Evolutionary conservation across 2,329 filamentous ascomycete genomes (phyloP).

Genomic region (Canariomyces notabilis): DNA sequence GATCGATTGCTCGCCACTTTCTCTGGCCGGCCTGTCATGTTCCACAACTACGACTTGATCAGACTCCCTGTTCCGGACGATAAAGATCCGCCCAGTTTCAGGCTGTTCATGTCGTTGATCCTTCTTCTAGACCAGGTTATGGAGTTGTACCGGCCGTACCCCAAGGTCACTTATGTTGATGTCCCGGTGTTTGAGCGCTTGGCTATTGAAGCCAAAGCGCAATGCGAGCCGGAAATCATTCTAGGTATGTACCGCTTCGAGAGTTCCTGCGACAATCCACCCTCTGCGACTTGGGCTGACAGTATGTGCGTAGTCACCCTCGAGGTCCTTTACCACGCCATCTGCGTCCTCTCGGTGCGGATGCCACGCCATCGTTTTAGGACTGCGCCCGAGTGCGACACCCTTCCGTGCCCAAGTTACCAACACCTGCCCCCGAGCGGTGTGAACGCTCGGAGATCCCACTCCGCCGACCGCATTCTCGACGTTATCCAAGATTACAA

Average conservation of each 20-base stretch:
- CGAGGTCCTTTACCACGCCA: constrained; percentile 59
- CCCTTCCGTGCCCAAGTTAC: constrained; percentile 34
- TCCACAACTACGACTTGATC: constrained; percentile 57
- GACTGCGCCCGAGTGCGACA: constrained; percentile 28
- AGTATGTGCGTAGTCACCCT: constrained; percentile 43
- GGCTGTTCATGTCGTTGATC: constrained; percentile 51
- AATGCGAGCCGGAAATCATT: constrained; percentile 43
- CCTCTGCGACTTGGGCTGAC: not conserved
- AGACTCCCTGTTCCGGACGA: constrained; percentile 48
- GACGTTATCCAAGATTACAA: constrained; percentile 49
- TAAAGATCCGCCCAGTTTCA: constrained; percentile 50
- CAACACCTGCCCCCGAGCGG: constrained; percentile 40
- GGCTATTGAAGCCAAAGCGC: constrained; percentile 50
- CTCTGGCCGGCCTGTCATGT: constrained; percentile 54
- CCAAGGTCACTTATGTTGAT: constrained; percentile 46
- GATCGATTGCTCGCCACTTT: constrained; percentile 56
- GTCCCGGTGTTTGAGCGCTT: constrained; percentile 54
- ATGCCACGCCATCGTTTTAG: constrained; percentile 34
- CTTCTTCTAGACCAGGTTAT: constrained; percentile 55
- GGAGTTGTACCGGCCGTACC: constrained; percentile 53
- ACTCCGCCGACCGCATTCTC: constrained; percentile 54
- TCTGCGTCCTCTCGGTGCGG: constrained; percentile 59
- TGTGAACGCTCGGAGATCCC: constrained; percentile 52
- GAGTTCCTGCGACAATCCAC: not conserved
- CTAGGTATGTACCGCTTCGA: constrained; percentile 42